Percentiles rank a stretch among this genome's conserved stretches.
Evolutionary conservation across 23 red algal genomes (phyloP).

Genomic region (Gracilaria gracilis): DNA sequence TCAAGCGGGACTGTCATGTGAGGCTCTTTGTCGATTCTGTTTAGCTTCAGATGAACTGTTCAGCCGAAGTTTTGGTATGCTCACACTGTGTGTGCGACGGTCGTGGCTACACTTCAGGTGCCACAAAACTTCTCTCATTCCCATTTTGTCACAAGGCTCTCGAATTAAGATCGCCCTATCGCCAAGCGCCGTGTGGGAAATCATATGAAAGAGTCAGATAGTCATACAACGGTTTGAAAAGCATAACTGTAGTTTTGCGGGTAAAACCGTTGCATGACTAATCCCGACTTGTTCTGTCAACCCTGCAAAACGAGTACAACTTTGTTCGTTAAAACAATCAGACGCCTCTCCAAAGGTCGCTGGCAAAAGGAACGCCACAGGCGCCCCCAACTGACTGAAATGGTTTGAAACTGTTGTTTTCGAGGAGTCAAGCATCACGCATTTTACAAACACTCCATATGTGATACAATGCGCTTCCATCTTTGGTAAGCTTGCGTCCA

Average conservation of each 20-base stretch:
- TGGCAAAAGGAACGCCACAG: too few relatives aligned
- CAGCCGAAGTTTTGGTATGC: not conserved
- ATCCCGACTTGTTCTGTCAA: not conserved
- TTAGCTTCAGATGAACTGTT: not conserved
- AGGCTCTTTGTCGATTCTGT: not conserved
- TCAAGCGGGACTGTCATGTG: not conserved
- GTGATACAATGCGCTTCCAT: constrained; percentile 7
- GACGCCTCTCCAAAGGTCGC: too few relatives aligned
- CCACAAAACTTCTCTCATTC: not conserved
- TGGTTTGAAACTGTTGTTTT: too few relatives aligned
- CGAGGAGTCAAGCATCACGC: too few relatives aligned
- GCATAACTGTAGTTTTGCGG: not conserved
- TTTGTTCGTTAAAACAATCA: not conserved
- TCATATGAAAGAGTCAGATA: too few relatives aligned
- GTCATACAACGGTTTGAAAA: too few relatives aligned
- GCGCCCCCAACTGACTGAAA: too few relatives aligned
- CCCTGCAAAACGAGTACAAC: not conserved
- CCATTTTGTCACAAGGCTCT: not conserved
- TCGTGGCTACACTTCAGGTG: not conserved
- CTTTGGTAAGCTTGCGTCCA: not conserved
- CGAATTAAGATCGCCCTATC: not conserved
- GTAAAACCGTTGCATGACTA: not conserved
- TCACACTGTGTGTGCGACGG: not conserved
- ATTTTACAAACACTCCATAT: not conserved
- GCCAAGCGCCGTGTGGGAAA: not conserved